Conservation (phyloP, 305 asterid species). For the Caryopteris hybrid region DNA sequence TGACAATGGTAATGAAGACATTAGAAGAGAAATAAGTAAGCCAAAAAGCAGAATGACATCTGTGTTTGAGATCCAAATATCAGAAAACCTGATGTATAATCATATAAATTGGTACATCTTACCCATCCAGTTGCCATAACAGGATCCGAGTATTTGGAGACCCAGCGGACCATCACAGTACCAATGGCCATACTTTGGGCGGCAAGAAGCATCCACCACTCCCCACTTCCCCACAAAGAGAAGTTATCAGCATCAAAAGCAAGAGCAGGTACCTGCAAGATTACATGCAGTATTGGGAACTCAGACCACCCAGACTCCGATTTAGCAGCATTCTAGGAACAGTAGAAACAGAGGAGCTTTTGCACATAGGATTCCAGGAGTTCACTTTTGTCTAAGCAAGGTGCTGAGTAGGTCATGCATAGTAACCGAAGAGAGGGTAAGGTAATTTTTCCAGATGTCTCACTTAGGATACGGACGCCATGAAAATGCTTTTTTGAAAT, state of each 20-base stretch:
- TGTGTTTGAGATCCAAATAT: background rate
- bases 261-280: slow-evolving; percentile 66
- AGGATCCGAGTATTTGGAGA: slow-evolving; percentile 86
- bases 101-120: slow-evolving; percentile 22
- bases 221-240: slow-evolving; percentile 94
- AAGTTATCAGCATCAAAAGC: slow-evolving; percentile 51
- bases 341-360: background rate
- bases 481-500: background rate
- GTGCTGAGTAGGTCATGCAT: background rate
- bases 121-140: slow-evolving; percentile 99
- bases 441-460: background rate
- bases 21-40: background rate
- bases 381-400: slow-evolving; percentile 2
- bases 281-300: slow-evolving; percentile 14
- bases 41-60: slow-evolving; percentile 1
- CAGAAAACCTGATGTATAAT: background rate
- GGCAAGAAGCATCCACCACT: slow-evolving; percentile 99
- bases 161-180: slow-evolving; percentile 96
- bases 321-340: slow-evolving; percentile 16
- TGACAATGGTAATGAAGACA: background rate
- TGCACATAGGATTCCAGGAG: background rate
- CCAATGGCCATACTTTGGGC: slow-evolving; percentile 99
- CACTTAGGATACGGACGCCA: background rate
- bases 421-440: background rate
- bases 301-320: slow-evolving; percentile 22